Base-by-base conservation (phyloP, 176 grass and related monocot genomes). In the Cenchrus americanus region DNA sequence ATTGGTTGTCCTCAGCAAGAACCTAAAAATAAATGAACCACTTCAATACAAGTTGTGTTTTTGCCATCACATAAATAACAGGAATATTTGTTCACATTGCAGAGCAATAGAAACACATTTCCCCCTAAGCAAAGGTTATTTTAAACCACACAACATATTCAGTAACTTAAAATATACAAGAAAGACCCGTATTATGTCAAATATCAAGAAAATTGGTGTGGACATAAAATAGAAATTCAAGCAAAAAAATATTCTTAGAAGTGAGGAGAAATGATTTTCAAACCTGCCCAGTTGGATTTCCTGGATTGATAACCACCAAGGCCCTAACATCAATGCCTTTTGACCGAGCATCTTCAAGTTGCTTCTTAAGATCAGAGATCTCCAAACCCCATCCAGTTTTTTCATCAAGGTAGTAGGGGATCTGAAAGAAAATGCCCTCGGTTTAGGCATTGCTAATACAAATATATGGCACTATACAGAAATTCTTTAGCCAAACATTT, bases 211-310 rank as follows among this genome's bases (percentile, higher is more conserved):
- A 43, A n/a, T 21, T 78, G 67, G 50, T 53, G 58, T 61, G 41
- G 8, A 68, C 22, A 73, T 27, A 63, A 62, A 69, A 69, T 4
- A 42, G 30, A 80, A 80, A 67, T 18, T 66, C 17, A 43, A 75
- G 48, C 43, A 52, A 71, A 19, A 7, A 88, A 41, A 66, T 83
- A 6, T 48, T 62, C 62, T 47, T 37, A 54, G 30, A 75, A 8
- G 46, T 34, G 18, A 67, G 10, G 27, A 87, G n/a, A 75, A 62
- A 75, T 21, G 19, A 59, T 32, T 26, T 34, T 6, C 68, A 68
- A 90, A 99, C 96, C 93, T 99, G 96, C 69, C 96, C 96, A 77
- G 96, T 99, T 50, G 96, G 96, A 83, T 99, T 99, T 81, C 96
- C 96, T 69, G 96, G 96, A 79, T 98, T 98, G 84, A 98, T 98